Conservation (phyloP, 257 asterid species). For the Solanum bulbocastanum region DNA sequence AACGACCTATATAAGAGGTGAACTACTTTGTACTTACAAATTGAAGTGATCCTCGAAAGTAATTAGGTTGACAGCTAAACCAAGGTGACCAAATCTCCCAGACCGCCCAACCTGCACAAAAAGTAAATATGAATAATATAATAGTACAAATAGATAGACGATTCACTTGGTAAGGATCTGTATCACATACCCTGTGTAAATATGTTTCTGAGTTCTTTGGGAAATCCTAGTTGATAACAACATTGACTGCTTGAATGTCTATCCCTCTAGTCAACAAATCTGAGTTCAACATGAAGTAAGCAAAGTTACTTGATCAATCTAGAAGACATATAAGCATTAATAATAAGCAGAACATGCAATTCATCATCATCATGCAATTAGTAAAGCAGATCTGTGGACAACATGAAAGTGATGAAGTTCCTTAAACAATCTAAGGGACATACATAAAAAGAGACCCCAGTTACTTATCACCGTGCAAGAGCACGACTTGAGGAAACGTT, state of each 20-base stretch:
- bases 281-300: conserved; percentile 14
- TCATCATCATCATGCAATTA: not conserved
- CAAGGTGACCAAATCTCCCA: conserved; percentile 93
- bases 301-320: not conserved
- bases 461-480: not conserved
- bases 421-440: not conserved
- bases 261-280: conserved; percentile 86
- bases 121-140: not conserved
- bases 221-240: conserved; percentile 76
- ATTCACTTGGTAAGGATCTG: not conserved
- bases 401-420: not conserved
- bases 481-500: not conserved
- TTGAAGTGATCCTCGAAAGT: conserved; percentile 81
- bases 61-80: conserved; percentile 81
- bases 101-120: conserved; percentile 76
- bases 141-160: not conserved
- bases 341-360: not conserved
- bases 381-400: not conserved
- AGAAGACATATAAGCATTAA: not conserved
- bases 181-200: conserved; percentile 64
- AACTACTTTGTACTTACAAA: conserved; percentile 33
- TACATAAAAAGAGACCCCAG: not conserved
- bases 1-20: not conserved
- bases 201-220: conserved; percentile 83
- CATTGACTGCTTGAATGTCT: conserved; percentile 88